Evolutionary conservation across 1,284 basidiomycete species (phyloP).

Genomic region (Hemileia vastatrix): DNA sequence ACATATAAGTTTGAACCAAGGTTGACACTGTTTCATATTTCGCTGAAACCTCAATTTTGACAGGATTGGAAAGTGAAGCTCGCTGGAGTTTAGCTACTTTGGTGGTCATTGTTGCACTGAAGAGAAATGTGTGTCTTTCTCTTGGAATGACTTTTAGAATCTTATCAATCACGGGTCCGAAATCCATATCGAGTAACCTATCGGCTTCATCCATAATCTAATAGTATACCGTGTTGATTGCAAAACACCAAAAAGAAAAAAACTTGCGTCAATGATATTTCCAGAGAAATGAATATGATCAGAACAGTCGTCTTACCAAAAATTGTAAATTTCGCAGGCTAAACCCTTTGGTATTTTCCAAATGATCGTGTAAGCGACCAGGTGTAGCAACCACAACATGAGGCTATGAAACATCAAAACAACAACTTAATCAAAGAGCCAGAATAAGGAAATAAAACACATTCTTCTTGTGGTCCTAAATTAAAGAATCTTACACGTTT

Average conservation of each 20-base stretch:
- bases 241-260: conserved; percentile 4
- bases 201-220: conserved; percentile 97
- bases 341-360: conserved; percentile 98
- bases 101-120: conserved; percentile 99
- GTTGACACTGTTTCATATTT: conserved; percentile 99
- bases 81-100: conserved; percentile 96
- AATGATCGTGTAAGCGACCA: conserved; percentile 84
- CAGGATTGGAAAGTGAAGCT: conserved; percentile 86
- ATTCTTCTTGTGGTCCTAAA: conserved; percentile 4
- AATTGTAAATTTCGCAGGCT: conserved; percentile 78
- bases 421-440: conserved; percentile 40
- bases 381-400: conserved; percentile 97
- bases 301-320: too few relatives aligned
- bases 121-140: conserved; percentile 89
- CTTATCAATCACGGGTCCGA: conserved; percentile 93
- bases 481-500: conserved; percentile 51
- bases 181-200: conserved; percentile 91
- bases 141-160: conserved; percentile 90
- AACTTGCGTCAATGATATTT: not conserved
- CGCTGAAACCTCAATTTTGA: conserved; percentile 85
- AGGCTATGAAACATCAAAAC: conserved; percentile 51
- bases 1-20: conserved; percentile 87
- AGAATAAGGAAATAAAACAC: not conserved
- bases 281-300: too few relatives aligned
- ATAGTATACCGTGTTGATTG: not conserved